Evolutionary conservation across 139 green algal genomes (phyloP).

Genomic region (Closterium sp.): DNA sequence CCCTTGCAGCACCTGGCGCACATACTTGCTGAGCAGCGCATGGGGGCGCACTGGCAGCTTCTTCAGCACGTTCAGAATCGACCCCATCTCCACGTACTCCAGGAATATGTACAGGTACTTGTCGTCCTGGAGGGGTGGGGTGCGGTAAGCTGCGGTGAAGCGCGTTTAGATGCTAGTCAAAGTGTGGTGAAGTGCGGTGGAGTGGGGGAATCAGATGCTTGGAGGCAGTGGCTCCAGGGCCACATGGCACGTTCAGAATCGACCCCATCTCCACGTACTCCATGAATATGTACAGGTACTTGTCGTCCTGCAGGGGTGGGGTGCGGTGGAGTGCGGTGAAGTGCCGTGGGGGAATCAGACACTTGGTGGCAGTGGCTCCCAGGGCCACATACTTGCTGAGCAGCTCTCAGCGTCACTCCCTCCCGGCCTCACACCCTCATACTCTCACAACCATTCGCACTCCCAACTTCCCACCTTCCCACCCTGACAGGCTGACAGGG

Average conservation of each 20-base stretch:
- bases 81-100: slow-evolving; percentile 58
- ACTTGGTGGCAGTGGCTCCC: no score
- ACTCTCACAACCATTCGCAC: background rate
- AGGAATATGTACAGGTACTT: slow-evolving; percentile 59
- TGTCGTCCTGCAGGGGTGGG: background rate
- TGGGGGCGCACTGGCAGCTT: slow-evolving; percentile 55
- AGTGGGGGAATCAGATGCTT: no score
- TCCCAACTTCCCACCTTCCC: no score
- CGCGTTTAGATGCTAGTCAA: no score
- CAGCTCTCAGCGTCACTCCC: no score
- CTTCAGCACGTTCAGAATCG: slow-evolving; percentile 51
- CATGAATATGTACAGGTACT: slow-evolving; percentile 6
- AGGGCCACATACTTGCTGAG: no score
- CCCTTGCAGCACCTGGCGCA: slow-evolving; percentile 63
- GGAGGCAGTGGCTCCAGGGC: no score
- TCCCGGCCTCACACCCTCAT: background rate
- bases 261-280: slow-evolving; percentile 1
- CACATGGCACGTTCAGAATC: background rate
- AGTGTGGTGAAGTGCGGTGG: no score
- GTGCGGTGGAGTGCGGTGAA: no score
- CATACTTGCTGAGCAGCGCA: slow-evolving; percentile 63
- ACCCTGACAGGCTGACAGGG: no score
- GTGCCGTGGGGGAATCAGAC: no score
- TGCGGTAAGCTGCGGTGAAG: no score
- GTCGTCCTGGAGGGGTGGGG: slow-evolving; percentile 29